These are phyloP conservation scores for Wickerhamomyces mucosus DNA, from an alignment of 805 yeast species.

Conservation along the genomic window DNA sequence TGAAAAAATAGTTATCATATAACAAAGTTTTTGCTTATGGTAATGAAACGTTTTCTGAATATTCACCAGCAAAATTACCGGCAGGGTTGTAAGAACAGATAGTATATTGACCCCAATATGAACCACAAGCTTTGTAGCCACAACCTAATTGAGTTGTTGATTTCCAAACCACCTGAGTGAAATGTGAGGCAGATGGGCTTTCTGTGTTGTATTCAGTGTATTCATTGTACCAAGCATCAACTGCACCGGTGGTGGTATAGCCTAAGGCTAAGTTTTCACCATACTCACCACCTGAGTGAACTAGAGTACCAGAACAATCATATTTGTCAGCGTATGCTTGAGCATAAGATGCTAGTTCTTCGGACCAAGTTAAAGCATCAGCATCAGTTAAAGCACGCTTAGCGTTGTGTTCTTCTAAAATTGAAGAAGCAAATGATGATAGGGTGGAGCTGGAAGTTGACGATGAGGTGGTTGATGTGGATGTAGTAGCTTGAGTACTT, in stretches of 20 bases:
- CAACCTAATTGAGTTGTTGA: constrained; percentile 63
- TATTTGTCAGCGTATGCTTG: constrained; percentile 39
- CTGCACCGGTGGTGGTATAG: constrained; percentile 41
- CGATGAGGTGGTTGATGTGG: constrained; percentile 10
- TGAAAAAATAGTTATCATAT: too few species aligned
- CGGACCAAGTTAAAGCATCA: constrained; percentile 39
- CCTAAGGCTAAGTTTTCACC: constrained; percentile 84
- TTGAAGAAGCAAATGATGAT: constrained; percentile 27
- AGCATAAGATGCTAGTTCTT: constrained; percentile 38
- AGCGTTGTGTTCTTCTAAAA: constrained; percentile 41
- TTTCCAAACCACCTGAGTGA: constrained; percentile 80
- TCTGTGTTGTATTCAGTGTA: constrained; percentile 42
- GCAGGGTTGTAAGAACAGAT: constrained; percentile 69
- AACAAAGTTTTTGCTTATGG: too few species aligned
- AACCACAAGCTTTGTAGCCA: constrained; percentile 54
- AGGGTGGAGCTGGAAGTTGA: constrained; percentile 15
- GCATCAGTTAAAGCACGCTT: constrained; percentile 40
- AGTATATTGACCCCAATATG: constrained; percentile 48
- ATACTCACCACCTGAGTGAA: constrained; percentile 63
- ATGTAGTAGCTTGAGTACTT: constrained; percentile 15
- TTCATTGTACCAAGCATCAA: constrained; percentile 75
- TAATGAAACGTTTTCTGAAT: constrained; percentile 24
- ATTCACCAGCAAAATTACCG: constrained; percentile 59
- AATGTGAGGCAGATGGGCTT: constrained; percentile 62
- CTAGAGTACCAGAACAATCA: constrained; percentile 52